Evolutionary conservation across 1,139 yeast genomes (phyloP), one percentile per base, ranked within the genome.

Genomic region (Blastobotrys persicus): DNA sequence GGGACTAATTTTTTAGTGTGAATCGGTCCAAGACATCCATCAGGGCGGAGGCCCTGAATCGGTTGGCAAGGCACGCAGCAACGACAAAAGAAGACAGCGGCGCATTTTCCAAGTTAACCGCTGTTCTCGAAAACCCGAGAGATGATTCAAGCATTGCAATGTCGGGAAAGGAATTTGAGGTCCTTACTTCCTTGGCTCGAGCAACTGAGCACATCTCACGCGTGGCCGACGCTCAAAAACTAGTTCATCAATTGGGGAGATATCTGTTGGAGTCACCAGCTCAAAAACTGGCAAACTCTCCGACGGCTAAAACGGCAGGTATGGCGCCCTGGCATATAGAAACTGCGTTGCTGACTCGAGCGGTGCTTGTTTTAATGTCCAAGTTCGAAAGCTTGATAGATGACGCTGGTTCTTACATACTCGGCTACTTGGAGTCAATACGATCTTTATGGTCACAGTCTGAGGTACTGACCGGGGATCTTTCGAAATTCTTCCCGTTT

Each of bases 111-210:
- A 56, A 58, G 45, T 56, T 59, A 41, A 59, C 52, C 47, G 53
- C 44, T 3, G 64, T 51, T n/a, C 46, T 52, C 28, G 42, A 41
- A 16, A 42, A 38, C 33, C 46, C 55, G 7, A 42, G 55, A 26
- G 65, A 65, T 39, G 56, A 53, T n/a, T 50, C 58, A 11, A 55
- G 50, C 2, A 34, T 55, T 34, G 59, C 64, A 26, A 63, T 60
- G 66, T 64, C 58, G 46, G 66, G 58, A 32, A 78, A 77, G 47
- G 95, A 88, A 63, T 76, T 82, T 60, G 95, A 89, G 61, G 80
- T 84, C 4, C 68, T 89, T 50, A 61, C 82, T 46, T 88, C 95
- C 0, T 68, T 88, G 23, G 79, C 87, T 48, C 75, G 75, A 19
- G 73, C 88, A 16, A 75, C 83, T 6, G 56, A 66, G 1, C 62